Percentiles rank a stretch among this genome's conserved stretches.
Conservation (phyloP, 192 early-diverging fungal genomes). For the Mortierella claussenii region DNA sequence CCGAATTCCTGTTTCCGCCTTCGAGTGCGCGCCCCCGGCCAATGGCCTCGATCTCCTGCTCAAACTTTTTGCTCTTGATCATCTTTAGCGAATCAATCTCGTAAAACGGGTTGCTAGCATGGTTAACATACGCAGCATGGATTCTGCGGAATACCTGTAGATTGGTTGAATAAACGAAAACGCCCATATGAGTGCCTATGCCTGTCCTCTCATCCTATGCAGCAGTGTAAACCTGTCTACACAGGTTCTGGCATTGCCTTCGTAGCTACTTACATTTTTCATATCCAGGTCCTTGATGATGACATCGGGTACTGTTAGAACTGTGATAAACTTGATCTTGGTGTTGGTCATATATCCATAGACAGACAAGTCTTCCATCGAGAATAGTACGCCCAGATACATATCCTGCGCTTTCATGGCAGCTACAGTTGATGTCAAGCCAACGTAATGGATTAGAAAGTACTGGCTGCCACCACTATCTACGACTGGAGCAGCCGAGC, state of each 20-base stretch:
- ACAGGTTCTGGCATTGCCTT: background rate
- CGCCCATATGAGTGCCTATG: too few species aligned
- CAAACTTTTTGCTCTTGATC: conserved; percentile 64
- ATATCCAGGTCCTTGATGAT: conserved; percentile 86
- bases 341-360: conserved; percentile 94
- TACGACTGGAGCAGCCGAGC: too few species aligned
- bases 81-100: conserved; percentile 69
- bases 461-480: too few species aligned
- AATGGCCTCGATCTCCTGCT: conserved; percentile 67
- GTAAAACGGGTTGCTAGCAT: conserved; percentile 90
- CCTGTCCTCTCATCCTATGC: too few species aligned
- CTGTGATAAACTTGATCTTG: conserved; percentile 75
- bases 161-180: too few species aligned
- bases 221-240: background rate
- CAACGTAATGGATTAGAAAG: too few species aligned
- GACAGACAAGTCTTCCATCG: conserved; percentile 91
- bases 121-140: conserved; percentile 82
- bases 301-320: conserved; percentile 75
- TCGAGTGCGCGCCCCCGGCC: conserved; percentile 49
- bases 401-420: conserved; percentile 77
- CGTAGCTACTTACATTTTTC: conserved; percentile 66
- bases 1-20: conserved; percentile 41
- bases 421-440: too few species aligned
- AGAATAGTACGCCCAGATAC: conserved; percentile 89
- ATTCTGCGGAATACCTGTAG: conserved; percentile 80